These are phyloP conservation scores for Jackrogersella minutella DNA, from an alignment of 495 filamentous ascomycete species.

Conservation along the genomic window DNA sequence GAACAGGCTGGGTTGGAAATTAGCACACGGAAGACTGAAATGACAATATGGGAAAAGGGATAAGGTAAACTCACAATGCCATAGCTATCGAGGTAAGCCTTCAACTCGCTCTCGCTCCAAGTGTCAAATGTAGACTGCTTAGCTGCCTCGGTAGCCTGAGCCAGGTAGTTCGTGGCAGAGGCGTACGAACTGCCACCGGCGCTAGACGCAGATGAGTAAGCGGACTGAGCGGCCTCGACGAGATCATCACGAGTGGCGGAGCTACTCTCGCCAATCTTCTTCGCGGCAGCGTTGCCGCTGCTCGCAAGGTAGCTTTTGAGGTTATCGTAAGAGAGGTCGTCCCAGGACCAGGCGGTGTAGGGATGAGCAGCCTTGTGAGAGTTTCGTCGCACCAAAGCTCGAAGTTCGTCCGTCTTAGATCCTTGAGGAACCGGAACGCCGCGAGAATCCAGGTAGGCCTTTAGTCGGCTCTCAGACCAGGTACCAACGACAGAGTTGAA, in stretches of 20 bases:
- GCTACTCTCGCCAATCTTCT: constrained; percentile 71
- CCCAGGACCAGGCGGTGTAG: constrained; percentile 83
- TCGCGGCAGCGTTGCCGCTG: constrained; percentile 66
- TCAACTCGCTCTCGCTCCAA: constrained; percentile 82
- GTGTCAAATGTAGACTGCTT: constrained; percentile 78
- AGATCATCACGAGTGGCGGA: constrained; percentile 76
- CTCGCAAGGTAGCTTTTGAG: constrained; percentile 73
- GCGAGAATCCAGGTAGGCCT: constrained; percentile 76
- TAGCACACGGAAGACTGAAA: constrained; percentile 41
- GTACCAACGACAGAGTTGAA: constrained; percentile 69
- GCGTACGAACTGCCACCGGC: constrained; percentile 73
- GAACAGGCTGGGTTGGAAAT: constrained; percentile 59
- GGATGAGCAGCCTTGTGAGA: constrained; percentile 75
- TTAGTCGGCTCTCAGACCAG: constrained; percentile 79
- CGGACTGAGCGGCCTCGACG: constrained; percentile 71
- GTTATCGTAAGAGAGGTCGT: constrained; percentile 81
- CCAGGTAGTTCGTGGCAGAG: constrained; percentile 76
- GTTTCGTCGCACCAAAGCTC: constrained; percentile 75
- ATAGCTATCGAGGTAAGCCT: constrained; percentile 82
- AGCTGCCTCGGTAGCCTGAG: constrained; percentile 70
- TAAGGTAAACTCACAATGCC: constrained; percentile 63
- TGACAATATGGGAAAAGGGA: not conserved
- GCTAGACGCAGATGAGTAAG: constrained; percentile 73
- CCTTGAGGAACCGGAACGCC: constrained; percentile 77
- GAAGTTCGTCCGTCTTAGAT: constrained; percentile 79